Evolutionary conservation across 371 early-diverging fungal species (phyloP), one percentile per base, ranked within the genome.

Genomic region (Mortierella sp.): DNA sequence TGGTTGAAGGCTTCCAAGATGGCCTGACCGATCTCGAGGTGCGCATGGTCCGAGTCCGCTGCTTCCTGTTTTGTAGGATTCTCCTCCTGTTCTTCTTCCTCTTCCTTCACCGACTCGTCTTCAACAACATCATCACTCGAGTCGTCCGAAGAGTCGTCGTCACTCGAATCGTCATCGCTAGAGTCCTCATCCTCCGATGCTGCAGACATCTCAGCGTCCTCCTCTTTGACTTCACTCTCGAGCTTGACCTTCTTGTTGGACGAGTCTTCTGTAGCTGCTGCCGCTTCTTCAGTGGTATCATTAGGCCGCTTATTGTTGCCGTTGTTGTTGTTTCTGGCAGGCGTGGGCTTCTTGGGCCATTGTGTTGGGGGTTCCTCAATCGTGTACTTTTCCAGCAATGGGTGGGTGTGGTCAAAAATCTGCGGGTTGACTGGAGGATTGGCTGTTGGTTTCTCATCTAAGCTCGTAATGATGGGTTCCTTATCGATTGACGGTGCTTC

Each of bases 1-100:
- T 80, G 73, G 58, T 73, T 73, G 43, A 80, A 77, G 13, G 81
- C 81, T 45, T 80, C 81, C 50, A 80, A 24, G 34, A 80, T 72
- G 4, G 77, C 81, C 39, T 80, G 81, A 26, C 81, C 81, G 9
- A 80, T 39, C 39, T 48, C 58, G 19, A 80, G 39, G 22, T 70
- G 22, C 4, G 71, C 63, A 41, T n/a, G n/a, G n/a, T n/a, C n/a
- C n/a, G n/a, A n/a, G n/a, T 64, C 29, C 13, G 10, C 29, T 0
- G 22, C 52, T 11, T 55, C 53, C 16, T 76, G 48, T 4, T 40
- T 31, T 45, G 41, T 50, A 11, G 37, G 22, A 1, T 39, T 58
- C 0, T 16, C 26, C 14, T 48, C n/a, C 7, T 45, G 43, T 11
- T 61, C 40, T 53, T 16, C 34, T 13, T 14, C n/a, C 31, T 55